Evolutionary conservation across 2,329 filamentous ascomycete species (phyloP), one percentile per base, ranked within the genome.

Genomic region (Fusarium bulbicola): DNA sequence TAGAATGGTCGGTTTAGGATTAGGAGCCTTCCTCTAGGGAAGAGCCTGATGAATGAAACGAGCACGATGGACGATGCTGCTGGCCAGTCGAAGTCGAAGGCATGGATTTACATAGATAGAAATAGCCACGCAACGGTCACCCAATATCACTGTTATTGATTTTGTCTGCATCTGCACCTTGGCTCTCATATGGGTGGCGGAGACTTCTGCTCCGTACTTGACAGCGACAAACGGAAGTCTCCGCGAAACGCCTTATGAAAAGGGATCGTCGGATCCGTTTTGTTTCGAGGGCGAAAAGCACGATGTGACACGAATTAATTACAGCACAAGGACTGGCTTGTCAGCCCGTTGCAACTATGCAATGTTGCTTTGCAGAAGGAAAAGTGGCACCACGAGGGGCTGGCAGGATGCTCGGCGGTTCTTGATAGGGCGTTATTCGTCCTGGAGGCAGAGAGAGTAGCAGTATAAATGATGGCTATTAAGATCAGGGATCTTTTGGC

Each of bases 11-110:
- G 69, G 70, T 68, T 67, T 69, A 70, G 70, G 72, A 73, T 74
- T 70, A 65, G 73, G 76, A 70, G 68, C 58, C 62, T 70, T 76
- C 61, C 58, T 50, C 32, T 68, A 30, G 53, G 54, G 63, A 72
- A 74, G 69, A 67, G 66, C 58, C 56, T 76, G 74, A 76, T 77
- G 75, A 77, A 68, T 77, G 74, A 72, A 75, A 77, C 66, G 75
- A 77, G 75, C 75, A 73, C 76, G 74, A 77, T 74, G 75, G 75
- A 77, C 64, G 59, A 76, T 74, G 63, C 76, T 77, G 76, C 76
- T 77, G 76, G 76, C 57, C 76, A 77, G 76, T 77, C 54, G 68
- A 69, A 76, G 66, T 73, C 68, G 64, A 69, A 72, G 58, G 65
- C 68, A 75, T 59, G 67, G 65, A 67, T 66, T 73, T 68, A 72